Conservation (phyloP, 2,329 filamentous ascomycete genomes). For the Penicillium polonicum region DNA sequence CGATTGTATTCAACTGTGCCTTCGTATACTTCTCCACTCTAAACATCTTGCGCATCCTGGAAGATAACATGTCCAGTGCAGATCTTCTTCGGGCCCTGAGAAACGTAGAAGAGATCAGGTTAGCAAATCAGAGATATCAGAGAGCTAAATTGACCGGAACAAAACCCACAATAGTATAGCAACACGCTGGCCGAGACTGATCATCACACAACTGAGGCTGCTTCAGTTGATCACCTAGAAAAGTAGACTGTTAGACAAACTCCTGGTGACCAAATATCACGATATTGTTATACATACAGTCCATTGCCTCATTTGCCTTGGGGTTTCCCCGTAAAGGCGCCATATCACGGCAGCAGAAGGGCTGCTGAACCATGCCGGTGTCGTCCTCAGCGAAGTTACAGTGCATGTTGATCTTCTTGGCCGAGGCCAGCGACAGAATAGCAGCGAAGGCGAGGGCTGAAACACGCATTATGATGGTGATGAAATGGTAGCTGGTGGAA, state of each 20-base stretch:
- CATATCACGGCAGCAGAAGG: conserved; percentile 33
- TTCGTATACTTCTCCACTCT: not conserved
- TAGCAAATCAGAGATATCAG: not conserved
- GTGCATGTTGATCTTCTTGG: conserved; percentile 26
- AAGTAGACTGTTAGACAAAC: conserved; percentile 10
- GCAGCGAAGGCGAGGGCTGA: conserved; percentile 15
- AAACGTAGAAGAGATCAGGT: not conserved
- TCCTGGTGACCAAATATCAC: not conserved
- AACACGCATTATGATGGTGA: conserved; percentile 20
- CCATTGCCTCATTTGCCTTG: conserved; percentile 21
- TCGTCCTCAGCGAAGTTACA: conserved; percentile 30
- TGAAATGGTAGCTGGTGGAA: not conserved
- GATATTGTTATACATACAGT: conserved; percentile 22
- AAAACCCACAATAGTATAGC: conserved; percentile 33
- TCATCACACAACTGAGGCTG: conserved; percentile 28
- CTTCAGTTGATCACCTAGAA: conserved; percentile 16
- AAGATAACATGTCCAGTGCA: conserved; percentile 29
- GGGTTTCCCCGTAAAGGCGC: conserved; percentile 18
- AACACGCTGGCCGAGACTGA: conserved; percentile 30
- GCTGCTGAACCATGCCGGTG: conserved; percentile 27
- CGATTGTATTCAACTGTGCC: not conserved
- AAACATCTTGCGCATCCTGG: conserved; percentile 21
- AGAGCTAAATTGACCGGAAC: not conserved
- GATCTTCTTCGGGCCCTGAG: conserved; percentile 27
- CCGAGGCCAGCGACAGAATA: conserved; percentile 19